Conservation (phyloP, 768 basidiomycete genomes). For the Paxillus ammoniavirescens region DNA sequence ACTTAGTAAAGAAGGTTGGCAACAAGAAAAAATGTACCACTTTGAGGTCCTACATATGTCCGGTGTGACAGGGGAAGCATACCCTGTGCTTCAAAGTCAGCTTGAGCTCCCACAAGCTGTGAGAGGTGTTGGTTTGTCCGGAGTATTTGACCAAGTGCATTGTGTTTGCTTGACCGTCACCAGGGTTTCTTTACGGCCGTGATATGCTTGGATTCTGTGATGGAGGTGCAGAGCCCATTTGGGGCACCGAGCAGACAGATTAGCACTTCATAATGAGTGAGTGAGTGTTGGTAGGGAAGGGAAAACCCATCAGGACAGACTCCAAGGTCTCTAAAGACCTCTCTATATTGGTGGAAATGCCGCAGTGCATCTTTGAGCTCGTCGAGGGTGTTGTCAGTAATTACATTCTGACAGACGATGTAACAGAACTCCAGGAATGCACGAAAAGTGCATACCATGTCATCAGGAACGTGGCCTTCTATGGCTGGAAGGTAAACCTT, state of each 20-base stretch:
- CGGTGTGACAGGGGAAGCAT: background rate
- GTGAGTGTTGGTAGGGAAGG: conserved; percentile 32
- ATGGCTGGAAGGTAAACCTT: conserved; percentile 23
- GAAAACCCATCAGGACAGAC: conserved; percentile 18
- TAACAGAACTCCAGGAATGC: conserved; percentile 34
- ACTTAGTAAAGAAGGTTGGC: background rate
- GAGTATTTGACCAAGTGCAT: conserved; percentile 31
- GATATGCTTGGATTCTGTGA: conserved; percentile 36
- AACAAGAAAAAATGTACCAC: background rate
- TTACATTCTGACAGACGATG: conserved; percentile 16
- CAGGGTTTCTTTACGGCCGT: conserved; percentile 36
- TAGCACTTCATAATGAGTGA: conserved; percentile 24
- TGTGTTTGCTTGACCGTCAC: conserved; percentile 23
- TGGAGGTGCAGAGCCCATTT: conserved; percentile 36
- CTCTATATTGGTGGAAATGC: conserved; percentile 20
- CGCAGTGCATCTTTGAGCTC: conserved; percentile 16
- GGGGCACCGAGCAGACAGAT: conserved; percentile 33
- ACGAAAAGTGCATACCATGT: conserved; percentile 15
- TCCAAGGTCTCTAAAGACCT: conserved; percentile 13
- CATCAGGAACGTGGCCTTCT: conserved; percentile 15
- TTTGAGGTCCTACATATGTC: background rate
- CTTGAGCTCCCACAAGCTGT: conserved; percentile 21
- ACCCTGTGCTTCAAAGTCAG: background rate
- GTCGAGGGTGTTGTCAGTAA: conserved; percentile 19
- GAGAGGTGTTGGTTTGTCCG: conserved; percentile 25